Evolutionary conservation across 2,329 filamentous ascomycete genomes (phyloP).

Genomic region (Cytospora chrysosperma): DNA sequence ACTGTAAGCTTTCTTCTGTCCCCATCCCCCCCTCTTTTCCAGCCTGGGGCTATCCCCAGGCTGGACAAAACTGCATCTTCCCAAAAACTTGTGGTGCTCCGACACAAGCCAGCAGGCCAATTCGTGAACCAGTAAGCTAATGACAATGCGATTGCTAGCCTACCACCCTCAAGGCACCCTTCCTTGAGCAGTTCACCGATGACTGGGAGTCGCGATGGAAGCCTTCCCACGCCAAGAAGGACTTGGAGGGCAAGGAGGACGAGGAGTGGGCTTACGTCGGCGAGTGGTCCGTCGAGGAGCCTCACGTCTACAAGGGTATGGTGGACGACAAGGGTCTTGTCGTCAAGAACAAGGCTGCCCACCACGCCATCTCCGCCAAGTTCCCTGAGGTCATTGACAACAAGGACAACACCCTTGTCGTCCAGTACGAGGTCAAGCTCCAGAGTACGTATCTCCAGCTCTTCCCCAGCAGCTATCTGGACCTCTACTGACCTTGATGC

Average conservation of each 20-base stretch:
- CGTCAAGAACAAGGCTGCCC: constrained; percentile 95
- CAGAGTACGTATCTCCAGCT: constrained; percentile 67
- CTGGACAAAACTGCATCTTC: background rate
- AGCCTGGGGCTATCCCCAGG: background rate
- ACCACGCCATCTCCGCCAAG: constrained; percentile 99
- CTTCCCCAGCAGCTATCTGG: background rate
- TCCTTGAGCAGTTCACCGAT: constrained; percentile 97
- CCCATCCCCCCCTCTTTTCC: constrained; percentile 5
- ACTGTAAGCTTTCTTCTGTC: constrained; percentile 64
- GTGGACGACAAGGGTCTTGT: constrained; percentile 95
- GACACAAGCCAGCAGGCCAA: background rate
- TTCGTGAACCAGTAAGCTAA: constrained; percentile 8
- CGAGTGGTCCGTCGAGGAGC: constrained; percentile 96
- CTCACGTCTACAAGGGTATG: constrained; percentile 83
- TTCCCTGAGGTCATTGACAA: constrained; percentile 96
- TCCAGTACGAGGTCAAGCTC: constrained; percentile 99
- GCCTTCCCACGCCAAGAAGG: constrained; percentile 95
- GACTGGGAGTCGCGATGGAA: constrained; percentile 95
- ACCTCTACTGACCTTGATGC: constrained; percentile 11
- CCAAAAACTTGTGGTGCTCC: background rate
- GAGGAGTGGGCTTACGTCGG: constrained; percentile 98
- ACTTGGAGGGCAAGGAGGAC: constrained; percentile 70
- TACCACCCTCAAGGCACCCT: constrained; percentile 83
- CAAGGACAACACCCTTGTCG: constrained; percentile 94
- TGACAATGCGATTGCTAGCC: constrained; percentile 57